phyloP scores from a whole-genome alignment of 768 basidiomycete genomes.

The Ramaria sp. region DNA sequence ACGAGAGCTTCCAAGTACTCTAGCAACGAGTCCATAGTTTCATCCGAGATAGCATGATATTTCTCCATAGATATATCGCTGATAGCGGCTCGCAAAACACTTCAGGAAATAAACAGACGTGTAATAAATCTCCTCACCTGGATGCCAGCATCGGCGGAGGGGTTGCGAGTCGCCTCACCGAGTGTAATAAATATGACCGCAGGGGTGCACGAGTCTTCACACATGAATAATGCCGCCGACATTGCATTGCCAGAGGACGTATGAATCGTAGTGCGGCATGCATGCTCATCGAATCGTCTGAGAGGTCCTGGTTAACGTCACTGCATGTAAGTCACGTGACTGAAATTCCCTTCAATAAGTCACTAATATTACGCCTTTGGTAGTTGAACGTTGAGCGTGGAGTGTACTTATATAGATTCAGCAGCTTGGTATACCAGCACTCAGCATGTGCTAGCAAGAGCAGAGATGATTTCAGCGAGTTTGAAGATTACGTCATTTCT shows the following conservation, averaged over 20 bases:
- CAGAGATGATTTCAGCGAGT: neutral
- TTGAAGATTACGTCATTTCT: neutral
- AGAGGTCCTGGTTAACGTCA: too few relatives aligned
- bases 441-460: neutral
- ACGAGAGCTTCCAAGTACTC: constrained; percentile 65
- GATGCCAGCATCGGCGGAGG: constrained; percentile 10
- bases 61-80: constrained; percentile 48
- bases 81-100: constrained; percentile 5
- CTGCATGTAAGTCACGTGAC: neutral
- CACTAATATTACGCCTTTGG: too few relatives aligned
- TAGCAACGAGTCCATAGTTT: constrained; percentile 66
- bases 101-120: neutral
- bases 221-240: neutral
- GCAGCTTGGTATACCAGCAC: too few relatives aligned
- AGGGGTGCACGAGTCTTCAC: neutral
- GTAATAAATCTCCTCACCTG: neutral
- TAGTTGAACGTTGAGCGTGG: too few relatives aligned
- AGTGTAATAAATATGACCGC: neutral
- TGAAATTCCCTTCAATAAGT: too few relatives aligned
- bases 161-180: constrained; percentile 8
- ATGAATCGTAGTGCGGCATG: neutral
- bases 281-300: neutral
- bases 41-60: constrained; percentile 67
- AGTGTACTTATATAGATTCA: too few relatives aligned
- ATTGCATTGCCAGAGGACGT: neutral